Evolutionary conservation across 108 stramenopile genomes (phyloP).

Genomic region (Cyclotella distinguenda): DNA sequence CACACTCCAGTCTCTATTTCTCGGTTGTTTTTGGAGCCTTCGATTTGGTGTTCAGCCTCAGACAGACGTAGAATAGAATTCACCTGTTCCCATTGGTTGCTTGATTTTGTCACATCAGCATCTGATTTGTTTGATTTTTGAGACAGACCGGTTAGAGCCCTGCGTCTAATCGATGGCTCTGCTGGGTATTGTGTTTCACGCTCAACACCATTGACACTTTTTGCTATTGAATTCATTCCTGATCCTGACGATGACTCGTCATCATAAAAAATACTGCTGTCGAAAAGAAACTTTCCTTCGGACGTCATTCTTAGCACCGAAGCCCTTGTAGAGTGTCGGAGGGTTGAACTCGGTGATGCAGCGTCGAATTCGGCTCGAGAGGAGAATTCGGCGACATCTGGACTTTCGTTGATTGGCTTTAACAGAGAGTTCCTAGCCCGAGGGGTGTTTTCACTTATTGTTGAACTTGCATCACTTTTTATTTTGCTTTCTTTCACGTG

Average conservation of each 20-base stretch:
- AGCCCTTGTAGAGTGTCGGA: background rate
- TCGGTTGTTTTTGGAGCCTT: constrained; percentile 12
- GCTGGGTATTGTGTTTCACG: background rate
- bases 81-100: constrained; percentile 49
- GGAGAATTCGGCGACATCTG: background rate
- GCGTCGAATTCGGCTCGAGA: background rate
- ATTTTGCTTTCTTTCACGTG: too few species aligned
- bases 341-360: background rate
- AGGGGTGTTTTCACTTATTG: background rate
- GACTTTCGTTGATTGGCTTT: constrained; percentile 6
- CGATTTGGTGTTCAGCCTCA: constrained; percentile 12
- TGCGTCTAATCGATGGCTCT: constrained; percentile 36
- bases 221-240: background rate
- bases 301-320: constrained; percentile 38
- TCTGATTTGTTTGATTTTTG: constrained; percentile 15
- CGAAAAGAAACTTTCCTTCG: constrained; percentile 40
- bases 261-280: constrained; percentile 13
- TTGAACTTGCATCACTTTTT: background rate
- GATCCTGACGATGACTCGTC: constrained; percentile 18
- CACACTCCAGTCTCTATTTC: constrained; percentile 43
- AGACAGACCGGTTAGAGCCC: constrained; percentile 35
- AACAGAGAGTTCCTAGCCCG: background rate
- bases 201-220: background rate
- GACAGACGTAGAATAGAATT: constrained; percentile 30
- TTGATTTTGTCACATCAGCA: constrained; percentile 11